Conservation (phyloP, 345 rosid genomes). For the Pistacia atlantica region DNA sequence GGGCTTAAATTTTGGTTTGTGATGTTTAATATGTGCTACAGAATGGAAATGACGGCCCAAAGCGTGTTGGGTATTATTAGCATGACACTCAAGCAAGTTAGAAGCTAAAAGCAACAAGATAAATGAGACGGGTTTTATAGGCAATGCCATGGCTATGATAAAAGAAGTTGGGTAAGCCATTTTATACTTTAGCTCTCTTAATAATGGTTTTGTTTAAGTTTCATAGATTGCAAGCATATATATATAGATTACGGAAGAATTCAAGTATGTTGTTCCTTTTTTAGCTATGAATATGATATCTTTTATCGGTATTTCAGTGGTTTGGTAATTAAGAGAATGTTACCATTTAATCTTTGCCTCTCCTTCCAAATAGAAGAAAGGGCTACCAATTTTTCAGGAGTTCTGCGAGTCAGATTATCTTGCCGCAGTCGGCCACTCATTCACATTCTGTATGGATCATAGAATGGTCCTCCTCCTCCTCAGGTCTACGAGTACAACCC, state of each 20-base stretch:
- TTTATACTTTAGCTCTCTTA: neutral
- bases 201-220: constrained; percentile 4
- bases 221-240: neutral
- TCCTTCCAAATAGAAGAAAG: neutral
- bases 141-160: constrained; percentile 15
- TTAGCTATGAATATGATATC: neutral
- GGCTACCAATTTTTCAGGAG: too few relatives aligned
- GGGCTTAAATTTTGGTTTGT: constrained; percentile 33
- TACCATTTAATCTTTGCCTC: constrained; percentile 8
- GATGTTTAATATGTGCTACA: neutral
- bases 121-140: constrained; percentile 7
- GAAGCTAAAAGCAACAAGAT: constrained; percentile 17
- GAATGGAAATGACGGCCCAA: neutral
- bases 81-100: constrained; percentile 18
- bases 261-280: neutral
- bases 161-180: neutral
- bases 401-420: too few relatives aligned
- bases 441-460: too few relatives aligned
- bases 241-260: neutral
- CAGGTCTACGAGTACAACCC: too few relatives aligned
- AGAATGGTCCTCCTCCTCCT: too few relatives aligned
- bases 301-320: constrained; percentile 4
- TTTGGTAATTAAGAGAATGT: neutral
- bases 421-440: too few relatives aligned
- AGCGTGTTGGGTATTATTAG: constrained; percentile 1